These are phyloP conservation scores for Melastoma malabathricum DNA, from an alignment of 345 rosid genomes.

Conservation along the genomic window DNA sequence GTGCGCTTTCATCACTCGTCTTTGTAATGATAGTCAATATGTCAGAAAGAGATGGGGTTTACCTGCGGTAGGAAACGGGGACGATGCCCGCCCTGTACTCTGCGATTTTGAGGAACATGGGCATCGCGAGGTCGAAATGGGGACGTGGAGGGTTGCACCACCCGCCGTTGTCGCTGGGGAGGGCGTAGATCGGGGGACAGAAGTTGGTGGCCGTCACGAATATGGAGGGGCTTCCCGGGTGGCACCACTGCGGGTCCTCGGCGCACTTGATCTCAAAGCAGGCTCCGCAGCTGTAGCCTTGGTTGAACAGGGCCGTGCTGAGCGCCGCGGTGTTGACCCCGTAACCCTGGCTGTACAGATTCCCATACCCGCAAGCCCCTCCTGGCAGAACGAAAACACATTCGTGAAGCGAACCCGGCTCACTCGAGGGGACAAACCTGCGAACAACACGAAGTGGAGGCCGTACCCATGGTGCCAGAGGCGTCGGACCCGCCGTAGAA, in stretches of 20 bases:
- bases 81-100: slow-evolving; percentile 65
- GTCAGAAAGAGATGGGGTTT: not conserved
- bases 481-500: slow-evolving; percentile 64
- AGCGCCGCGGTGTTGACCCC: slow-evolving; percentile 31
- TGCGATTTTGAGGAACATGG: slow-evolving; percentile 22
- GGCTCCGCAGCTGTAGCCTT: slow-evolving; percentile 38
- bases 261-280: slow-evolving; percentile 36
- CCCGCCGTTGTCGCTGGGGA: slow-evolving; percentile 13
- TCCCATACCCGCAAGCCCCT: slow-evolving; percentile 38
- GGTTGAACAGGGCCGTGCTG: slow-evolving; percentile 27
- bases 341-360: slow-evolving; percentile 35
- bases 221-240: slow-evolving; percentile 12
- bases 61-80: slow-evolving; percentile 76
- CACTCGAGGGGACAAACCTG: too few species aligned
- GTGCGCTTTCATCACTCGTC: too few species aligned
- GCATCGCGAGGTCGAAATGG: slow-evolving; percentile 17
- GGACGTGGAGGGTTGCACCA: slow-evolving; percentile 18
- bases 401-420: not conserved
- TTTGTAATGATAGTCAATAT: too few species aligned
- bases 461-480: slow-evolving; percentile 63
- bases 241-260: slow-evolving; percentile 30
- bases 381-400: slow-evolving; percentile 8
- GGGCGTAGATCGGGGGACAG: slow-evolving; percentile 15
- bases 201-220: slow-evolving; percentile 16
- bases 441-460: not conserved